Base-by-base conservation (phyloP, 2,329 filamentous ascomycete genomes). In the Clarireedia homoeocarpa region DNA sequence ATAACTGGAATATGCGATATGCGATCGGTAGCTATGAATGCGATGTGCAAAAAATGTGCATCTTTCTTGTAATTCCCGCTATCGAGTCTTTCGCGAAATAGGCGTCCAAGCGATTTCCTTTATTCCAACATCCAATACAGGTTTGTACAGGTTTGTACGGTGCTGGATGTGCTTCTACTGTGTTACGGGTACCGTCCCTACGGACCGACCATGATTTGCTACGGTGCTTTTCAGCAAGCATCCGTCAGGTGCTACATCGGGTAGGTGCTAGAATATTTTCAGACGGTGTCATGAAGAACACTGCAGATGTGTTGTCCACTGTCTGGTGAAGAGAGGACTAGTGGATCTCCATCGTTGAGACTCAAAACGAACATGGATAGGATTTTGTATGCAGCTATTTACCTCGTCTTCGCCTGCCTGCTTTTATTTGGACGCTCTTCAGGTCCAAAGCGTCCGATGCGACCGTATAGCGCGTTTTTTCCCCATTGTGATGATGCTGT, bases 121-220 rank as follows among this genome's bases (percentile, higher is more conserved):
- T 15, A n/a, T 40, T 40, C 17, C 17, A 15, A 40, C 17, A 40
- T 40, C 5, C 17, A n/a, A 5, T n/a, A 40, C 17, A 9, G 36
- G 15, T 38, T 38, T 40, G 20, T 20, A 20, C 38, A 40, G 14
- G 17, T 15, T 40, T 40, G 14, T 17, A 14, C 12, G 17, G n/a
- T 44, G 6, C n/a, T 20, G 10, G 20, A 40, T 6, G 39, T 40
- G 7, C 3, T 38, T 40, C 51, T 51, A 14, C 20, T 20, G 20
- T 20, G 20, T 46, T 23, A 46, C 53, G 53, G 48, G 53, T 51
- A 51, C 53, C 53, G 53, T 56, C 53, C 53, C 53, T 56, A 52
- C 48, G 53, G 53, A 39, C 53, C 48, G 49, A 48, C 38, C 42
- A 53, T 24, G 30, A 27, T 34, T 48, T 17, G 44, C 44, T 46